phyloP scores from a whole-genome alignment of 108 stramenopile genomes.

The Skeletonema tropicum region DNA sequence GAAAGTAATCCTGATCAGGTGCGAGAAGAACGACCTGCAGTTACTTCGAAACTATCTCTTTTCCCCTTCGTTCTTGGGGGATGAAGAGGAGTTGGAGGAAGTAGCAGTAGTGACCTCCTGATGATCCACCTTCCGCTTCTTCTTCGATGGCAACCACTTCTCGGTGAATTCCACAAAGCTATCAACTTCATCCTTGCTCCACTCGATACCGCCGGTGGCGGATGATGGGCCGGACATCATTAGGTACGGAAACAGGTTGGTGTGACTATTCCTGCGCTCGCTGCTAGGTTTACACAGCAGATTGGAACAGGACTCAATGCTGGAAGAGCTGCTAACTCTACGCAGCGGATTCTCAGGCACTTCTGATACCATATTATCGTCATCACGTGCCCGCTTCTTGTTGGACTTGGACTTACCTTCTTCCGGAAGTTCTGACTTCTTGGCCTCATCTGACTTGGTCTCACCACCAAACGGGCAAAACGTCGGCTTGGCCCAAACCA shows the following conservation, averaged over 20 bases:
- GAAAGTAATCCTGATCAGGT: no score
- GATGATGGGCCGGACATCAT: neutral
- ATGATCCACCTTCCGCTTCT: neutral
- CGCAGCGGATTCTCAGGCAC: neutral
- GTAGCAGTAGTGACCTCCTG: neutral
- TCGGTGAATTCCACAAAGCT: neutral
- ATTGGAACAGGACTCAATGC: neutral
- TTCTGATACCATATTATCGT: neutral
- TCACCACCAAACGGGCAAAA: slow-evolving; percentile 1
- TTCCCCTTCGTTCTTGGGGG: neutral
- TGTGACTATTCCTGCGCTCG: neutral
- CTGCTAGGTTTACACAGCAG: neutral
- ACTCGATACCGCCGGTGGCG: neutral
- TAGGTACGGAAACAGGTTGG: neutral
- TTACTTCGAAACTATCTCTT: no score
- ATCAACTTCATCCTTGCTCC: neutral
- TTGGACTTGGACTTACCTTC: neutral
- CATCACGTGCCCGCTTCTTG: neutral
- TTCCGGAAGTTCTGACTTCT: neutral
- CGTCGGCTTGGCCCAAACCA: neutral
- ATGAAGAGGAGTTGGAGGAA: neutral
- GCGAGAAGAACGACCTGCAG: no score
- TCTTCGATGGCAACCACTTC: neutral
- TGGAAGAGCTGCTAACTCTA: neutral
- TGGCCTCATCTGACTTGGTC: neutral